Percentiles rank a stretch among this genome's conserved stretches.
Evolutionary conservation across 2,329 filamentous ascomycete genomes (phyloP).

Genomic region (Cryphonectria radicalis): DNA sequence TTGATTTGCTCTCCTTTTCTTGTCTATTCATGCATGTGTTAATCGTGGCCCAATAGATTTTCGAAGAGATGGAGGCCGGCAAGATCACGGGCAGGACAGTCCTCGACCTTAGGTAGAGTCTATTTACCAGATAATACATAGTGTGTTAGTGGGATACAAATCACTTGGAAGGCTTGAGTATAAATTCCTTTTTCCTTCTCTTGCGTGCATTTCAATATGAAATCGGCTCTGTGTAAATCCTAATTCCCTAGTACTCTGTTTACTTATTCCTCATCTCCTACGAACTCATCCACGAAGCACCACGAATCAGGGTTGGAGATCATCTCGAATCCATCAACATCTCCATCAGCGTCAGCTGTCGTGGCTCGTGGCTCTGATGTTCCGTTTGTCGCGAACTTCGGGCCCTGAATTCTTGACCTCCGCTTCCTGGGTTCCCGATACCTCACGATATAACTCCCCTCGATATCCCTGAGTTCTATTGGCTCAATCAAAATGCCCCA

Average conservation of each 20-base stretch:
- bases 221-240: background rate
- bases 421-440: background rate
- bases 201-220: too few species aligned
- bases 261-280: background rate
- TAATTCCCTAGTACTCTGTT: background rate
- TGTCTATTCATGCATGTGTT: background rate
- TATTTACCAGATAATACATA: background rate
- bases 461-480: background rate
- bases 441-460: background rate
- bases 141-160: background rate
- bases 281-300: background rate
- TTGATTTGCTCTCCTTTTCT: background rate
- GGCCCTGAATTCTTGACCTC: background rate
- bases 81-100: background rate
- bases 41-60: background rate
- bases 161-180: too few species aligned
- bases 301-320: background rate
- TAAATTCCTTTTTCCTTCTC: too few species aligned
- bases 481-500: background rate
- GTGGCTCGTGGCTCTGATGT: background rate
- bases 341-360: background rate
- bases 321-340: background rate
- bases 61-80: slow-evolving; percentile 11
- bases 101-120: background rate
- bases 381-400: background rate